Evolutionary conservation across 495 filamentous ascomycete genomes (phyloP), one percentile per base, ranked within the genome.

Genomic region (Massariosphaeria phaeospora): DNA sequence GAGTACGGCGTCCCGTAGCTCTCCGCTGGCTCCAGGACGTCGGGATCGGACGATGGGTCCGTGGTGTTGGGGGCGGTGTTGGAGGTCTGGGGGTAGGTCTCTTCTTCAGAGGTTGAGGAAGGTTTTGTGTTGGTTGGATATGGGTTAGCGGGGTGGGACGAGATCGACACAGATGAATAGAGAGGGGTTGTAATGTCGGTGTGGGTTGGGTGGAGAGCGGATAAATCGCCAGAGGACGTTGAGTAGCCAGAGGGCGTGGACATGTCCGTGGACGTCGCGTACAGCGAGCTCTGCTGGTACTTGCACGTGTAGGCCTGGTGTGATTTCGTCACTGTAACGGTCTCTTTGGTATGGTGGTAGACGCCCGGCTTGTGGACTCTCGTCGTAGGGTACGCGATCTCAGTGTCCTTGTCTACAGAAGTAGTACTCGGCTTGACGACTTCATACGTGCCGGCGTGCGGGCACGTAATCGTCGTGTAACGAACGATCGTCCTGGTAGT

Each of bases 291-390:
- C 26, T 44, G 13, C 1, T 34, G 12, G 27, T 50, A 50, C 8
- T 11, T 40, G 50, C 51, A 54, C 3, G 51, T 55, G 51, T 60
- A 60, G 15, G 57, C 17, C 57, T 60, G 10, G 35, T 41, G 11
- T 20, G 49, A 15, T 34, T 60, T 60, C 44, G 43, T 60, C 42
- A 60, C 39, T 34, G 57, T 60, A 25, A 60, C 39, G 4, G 57
- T 60, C 42, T 52, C 55, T 5, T 15, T 13, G 31, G 41, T n/a
- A 44, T 55, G 45, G 45, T 52, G 48, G 42, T 55, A 54, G 35
- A 55, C 44, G 50, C 57, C 51, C 10, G 50, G 23, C 11, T 17
- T 15, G 57, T 48, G 43, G 18, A 12, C n/a, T 18, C 12, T 39
- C 36, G 36, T 43, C 11, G 50, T 55, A 2, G 57, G 51, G 44